Evolutionary conservation across 2,329 filamentous ascomycete genomes (phyloP).

Genomic region (Cercospora sp.): DNA sequence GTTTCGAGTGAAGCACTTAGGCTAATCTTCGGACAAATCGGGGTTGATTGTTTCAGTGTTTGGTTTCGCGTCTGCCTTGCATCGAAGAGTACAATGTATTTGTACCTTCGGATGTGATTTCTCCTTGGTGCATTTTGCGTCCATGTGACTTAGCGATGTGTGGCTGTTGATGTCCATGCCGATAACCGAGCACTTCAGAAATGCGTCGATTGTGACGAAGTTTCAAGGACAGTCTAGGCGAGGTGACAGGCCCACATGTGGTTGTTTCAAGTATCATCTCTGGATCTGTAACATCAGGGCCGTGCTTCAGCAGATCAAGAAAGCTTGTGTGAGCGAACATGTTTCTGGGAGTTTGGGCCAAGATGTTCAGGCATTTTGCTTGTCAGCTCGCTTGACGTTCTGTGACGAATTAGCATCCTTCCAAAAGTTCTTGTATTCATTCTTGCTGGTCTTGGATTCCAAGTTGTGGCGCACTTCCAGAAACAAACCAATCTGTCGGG

Average conservation of each 20-base stretch:
- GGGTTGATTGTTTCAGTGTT: background rate
- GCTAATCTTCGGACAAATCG: background rate
- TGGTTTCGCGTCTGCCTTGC: no score
- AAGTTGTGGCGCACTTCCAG: background rate
- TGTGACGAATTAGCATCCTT: background rate
- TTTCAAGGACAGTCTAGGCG: background rate
- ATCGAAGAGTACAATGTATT: background rate
- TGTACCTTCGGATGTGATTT: background rate
- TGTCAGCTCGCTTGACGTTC: background rate
- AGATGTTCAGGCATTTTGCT: background rate
- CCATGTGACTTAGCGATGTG: background rate
- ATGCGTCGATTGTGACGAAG: no score
- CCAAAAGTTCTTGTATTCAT: background rate
- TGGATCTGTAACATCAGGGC: background rate
- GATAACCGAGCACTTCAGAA: no score
- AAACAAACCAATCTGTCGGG: background rate
- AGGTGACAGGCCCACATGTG: background rate
- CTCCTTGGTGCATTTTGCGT: background rate
- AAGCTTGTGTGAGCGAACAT: background rate
- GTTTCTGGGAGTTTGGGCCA: background rate
- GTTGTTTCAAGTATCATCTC: background rate
- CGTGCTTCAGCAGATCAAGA: background rate
- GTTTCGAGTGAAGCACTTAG: background rate
- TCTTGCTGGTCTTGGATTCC: background rate
- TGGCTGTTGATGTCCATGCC: no score